phyloP scores from a whole-genome alignment of 2,329 filamentous ascomycete species.

The Clarireedia hainanense region DNA sequence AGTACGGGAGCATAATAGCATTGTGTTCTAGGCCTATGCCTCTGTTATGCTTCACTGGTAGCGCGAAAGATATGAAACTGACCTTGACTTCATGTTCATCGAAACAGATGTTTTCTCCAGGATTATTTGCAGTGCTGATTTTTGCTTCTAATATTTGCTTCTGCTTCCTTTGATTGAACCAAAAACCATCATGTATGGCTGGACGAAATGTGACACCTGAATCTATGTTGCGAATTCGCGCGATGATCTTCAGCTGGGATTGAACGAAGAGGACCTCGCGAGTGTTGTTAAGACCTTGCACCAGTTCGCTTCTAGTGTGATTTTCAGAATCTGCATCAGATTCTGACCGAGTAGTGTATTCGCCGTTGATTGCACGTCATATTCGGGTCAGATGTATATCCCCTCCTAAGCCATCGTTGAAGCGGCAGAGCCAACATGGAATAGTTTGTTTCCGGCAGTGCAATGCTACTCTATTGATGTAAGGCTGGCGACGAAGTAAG shows the following conservation, averaged over 20 bases:
- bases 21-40: neutral
- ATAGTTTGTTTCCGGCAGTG: neutral
- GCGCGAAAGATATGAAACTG: neutral
- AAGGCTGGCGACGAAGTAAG: neutral
- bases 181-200: neutral
- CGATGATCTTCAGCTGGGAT: neutral
- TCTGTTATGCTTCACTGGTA: neutral
- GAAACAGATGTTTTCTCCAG: neutral
- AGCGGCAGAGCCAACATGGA: neutral
- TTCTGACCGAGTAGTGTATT: neutral
- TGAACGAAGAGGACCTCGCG: neutral
- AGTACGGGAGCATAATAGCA: fast-evolving
- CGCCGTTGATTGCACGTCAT: neutral
- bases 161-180: neutral
- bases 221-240: neutral
- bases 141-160: neutral
- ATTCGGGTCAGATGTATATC: neutral
- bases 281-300: neutral
- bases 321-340: neutral
- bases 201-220: neutral
- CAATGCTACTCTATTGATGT: neutral
- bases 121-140: neutral
- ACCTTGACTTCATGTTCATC: neutral
- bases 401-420: neutral
- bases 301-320: neutral